phyloP scores from a whole-genome alignment of 2,329 filamentous ascomycete genomes.

The Aureobasidium sp. region DNA sequence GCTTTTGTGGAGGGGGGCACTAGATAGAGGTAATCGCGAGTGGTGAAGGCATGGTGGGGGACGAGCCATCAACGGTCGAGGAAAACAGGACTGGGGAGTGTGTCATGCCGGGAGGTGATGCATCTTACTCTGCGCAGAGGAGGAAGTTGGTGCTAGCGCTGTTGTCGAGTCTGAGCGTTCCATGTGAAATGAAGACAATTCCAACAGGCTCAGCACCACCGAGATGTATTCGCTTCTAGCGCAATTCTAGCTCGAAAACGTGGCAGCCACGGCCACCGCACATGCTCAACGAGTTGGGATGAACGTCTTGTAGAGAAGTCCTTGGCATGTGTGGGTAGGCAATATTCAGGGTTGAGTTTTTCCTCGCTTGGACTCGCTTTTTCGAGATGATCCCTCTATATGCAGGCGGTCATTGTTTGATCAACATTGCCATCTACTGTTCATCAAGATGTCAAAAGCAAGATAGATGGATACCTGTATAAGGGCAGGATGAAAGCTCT shows the following conservation, averaged over 20 bases:
- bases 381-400: background rate
- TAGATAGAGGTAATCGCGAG: constrained; percentile 5
- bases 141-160: constrained; percentile 4
- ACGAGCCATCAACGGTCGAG: constrained; percentile 8
- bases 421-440: background rate
- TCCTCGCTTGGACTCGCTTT: background rate
- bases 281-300: background rate
- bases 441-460: background rate
- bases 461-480: background rate
- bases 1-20: background rate
- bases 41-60: background rate
- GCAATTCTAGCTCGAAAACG: constrained; percentile 9
- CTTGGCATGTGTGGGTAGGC: background rate
- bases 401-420: constrained; percentile 1
- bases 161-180: constrained; percentile 9
- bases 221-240: constrained; percentile 4
- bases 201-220: background rate
- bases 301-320: background rate
- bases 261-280: constrained; percentile 1
- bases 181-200: constrained; percentile 1
- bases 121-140: background rate
- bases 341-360: background rate
- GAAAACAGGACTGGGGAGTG: background rate
- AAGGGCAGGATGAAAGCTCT: background rate
- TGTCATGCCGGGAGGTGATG: background rate